Evolutionary conservation across 306 rosid genomes (phyloP).

Genomic region (Castanea crenata): DNA sequence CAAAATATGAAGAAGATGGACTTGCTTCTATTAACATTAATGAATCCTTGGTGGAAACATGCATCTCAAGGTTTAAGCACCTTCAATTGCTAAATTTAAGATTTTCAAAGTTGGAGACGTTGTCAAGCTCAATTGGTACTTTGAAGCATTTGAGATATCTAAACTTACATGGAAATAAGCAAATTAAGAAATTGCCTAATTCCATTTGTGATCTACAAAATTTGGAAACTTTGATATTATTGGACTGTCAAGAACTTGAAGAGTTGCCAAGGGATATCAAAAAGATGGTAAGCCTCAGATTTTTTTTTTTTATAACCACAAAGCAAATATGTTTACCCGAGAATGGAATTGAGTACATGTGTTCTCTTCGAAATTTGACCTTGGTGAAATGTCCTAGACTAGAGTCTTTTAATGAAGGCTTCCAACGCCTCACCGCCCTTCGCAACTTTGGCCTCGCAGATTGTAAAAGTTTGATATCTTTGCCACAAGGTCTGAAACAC

Average conservation of each 20-base stretch:
- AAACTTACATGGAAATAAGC: not conserved
- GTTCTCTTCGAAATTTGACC: too few relatives aligned
- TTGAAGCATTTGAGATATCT: slow-evolving; percentile 25
- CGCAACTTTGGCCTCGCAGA: too few relatives aligned
- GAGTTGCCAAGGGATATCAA: slow-evolving; percentile 24
- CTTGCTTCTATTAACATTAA: too few relatives aligned
- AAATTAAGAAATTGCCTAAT: slow-evolving; percentile 14
- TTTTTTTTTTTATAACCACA: slow-evolving; percentile 19
- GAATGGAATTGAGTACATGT: too few relatives aligned
- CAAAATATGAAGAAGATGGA: too few relatives aligned
- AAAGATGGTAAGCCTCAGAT: slow-evolving; percentile 22
- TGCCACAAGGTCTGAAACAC: too few relatives aligned
- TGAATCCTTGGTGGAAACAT: not conserved
- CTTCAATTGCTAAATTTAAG: slow-evolving; percentile 11
- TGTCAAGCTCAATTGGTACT: slow-evolving; percentile 10
- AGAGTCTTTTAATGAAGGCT: too few relatives aligned
- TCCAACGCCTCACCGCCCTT: too few relatives aligned
- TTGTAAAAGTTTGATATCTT: too few relatives aligned
- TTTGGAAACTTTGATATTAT: slow-evolving; percentile 18
- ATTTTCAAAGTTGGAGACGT: not conserved
- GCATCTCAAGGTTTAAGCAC: not conserved
- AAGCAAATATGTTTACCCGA: not conserved
- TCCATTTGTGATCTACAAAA: slow-evolving; percentile 29
- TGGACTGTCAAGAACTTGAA: slow-evolving; percentile 10
- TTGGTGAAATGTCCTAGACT: too few relatives aligned